phyloP scores from a whole-genome alignment of 352 stramenopile genomes.

The Globisporangium megalacanthum region DNA sequence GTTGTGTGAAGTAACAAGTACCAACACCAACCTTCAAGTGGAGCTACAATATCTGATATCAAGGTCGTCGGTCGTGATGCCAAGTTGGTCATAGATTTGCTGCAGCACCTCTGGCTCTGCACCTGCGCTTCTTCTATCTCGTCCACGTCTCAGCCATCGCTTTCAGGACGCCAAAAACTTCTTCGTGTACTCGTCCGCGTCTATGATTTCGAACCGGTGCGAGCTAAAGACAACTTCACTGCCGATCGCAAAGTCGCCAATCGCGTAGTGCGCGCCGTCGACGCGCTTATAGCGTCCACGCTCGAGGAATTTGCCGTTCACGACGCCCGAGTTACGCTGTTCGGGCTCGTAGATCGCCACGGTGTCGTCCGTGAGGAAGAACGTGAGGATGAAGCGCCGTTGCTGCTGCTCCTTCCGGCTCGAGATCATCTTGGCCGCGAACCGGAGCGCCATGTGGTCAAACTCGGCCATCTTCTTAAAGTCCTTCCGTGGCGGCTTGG shows the following conservation, averaged over 20 bases:
- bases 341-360: constrained; percentile 72
- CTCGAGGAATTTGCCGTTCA: constrained; percentile 85
- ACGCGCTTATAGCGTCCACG: constrained; percentile 62
- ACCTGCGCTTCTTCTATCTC: neutral
- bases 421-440: constrained; percentile 63
- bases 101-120: neutral
- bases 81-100: neutral
- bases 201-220: constrained; percentile 70
- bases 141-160: neutral
- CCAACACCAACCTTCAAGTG: too few species aligned
- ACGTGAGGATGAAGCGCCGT: constrained; percentile 77
- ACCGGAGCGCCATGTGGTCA: constrained; percentile 74
- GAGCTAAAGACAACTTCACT: constrained; percentile 56
- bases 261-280: constrained; percentile 46
- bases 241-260: constrained; percentile 58
- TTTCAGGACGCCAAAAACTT: constrained; percentile 63
- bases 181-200: constrained; percentile 80
- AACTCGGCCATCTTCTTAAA: constrained; percentile 78
- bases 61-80: neutral
- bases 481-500: constrained; percentile 72
- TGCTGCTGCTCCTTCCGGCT: constrained; percentile 70
- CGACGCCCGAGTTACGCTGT: constrained; percentile 69
- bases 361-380: constrained; percentile 81
- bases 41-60: neutral
- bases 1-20: too few species aligned